Evolutionary conservation across 352 stramenopile species (phyloP).

Genomic region (Phytophthora aleatoria): DNA sequence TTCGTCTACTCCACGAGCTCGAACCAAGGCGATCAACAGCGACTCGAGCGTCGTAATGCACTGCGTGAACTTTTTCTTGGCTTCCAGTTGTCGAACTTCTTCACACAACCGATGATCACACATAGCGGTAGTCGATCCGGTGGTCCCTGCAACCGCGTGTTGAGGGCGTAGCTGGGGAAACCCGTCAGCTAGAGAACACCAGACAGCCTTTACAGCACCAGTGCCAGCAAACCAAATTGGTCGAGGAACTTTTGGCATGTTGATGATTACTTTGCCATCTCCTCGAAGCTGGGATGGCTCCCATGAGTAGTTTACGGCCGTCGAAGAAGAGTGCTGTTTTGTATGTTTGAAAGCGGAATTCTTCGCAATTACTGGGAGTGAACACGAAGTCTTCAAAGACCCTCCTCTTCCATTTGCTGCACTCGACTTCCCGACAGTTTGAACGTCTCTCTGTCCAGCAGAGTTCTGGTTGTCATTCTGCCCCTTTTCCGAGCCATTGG

Average conservation of each 20-base stretch:
- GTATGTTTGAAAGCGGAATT: neutral
- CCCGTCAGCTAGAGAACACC: slow-evolving; percentile 70
- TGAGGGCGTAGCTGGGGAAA: slow-evolving; percentile 34
- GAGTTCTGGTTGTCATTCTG: slow-evolving; percentile 6
- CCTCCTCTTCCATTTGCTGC: neutral
- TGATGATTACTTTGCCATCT: slow-evolving; percentile 76
- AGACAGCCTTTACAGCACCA: slow-evolving; percentile 81
- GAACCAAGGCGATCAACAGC: slow-evolving; percentile 72
- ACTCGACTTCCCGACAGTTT: neutral
- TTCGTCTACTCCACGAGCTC: slow-evolving; percentile 52
- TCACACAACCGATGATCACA: slow-evolving; percentile 74
- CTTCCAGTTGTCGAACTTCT: slow-evolving; percentile 81
- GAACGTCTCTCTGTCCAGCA: neutral
- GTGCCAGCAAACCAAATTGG: slow-evolving; percentile 89
- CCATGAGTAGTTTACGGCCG: slow-evolving; percentile 65
- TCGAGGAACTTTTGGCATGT: slow-evolving; percentile 76
- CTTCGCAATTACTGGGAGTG: slow-evolving; percentile 25
- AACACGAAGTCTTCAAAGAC: slow-evolving; percentile 18
- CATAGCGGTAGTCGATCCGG: slow-evolving; percentile 17
- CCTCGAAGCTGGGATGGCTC: slow-evolving; percentile 60
- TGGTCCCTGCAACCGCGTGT: neutral
- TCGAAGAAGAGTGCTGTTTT: slow-evolving; percentile 7
- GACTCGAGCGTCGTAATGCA: slow-evolving; percentile 84
- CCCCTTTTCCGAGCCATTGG: slow-evolving; percentile 5
- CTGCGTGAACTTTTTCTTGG: slow-evolving; percentile 75